A percentile compares a stretch with the other conserved stretches of the same genome.
Evolutionary conservation across 148 eudicot species (phyloP).

Genomic region (Fallopia convolvulus): DNA sequence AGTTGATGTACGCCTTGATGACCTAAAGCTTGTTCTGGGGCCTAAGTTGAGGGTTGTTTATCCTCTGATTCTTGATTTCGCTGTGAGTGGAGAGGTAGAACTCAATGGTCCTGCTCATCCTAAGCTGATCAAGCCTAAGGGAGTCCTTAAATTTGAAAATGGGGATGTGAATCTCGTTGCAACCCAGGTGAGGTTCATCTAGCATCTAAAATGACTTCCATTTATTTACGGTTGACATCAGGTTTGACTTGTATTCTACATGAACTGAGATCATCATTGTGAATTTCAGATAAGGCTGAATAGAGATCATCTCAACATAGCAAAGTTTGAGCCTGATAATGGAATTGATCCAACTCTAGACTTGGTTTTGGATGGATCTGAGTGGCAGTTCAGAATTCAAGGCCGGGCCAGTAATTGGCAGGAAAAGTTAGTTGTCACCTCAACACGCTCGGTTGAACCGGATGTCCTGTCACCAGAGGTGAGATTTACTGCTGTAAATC

Average conservation of each 20-base stretch:
- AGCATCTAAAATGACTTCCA: not conserved
- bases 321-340: slow-evolving; percentile 96
- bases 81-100: slow-evolving; percentile 96
- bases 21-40: slow-evolving; percentile 86
- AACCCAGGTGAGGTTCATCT: slow-evolving; percentile 62
- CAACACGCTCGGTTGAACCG: slow-evolving; percentile 94
- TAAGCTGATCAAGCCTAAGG: slow-evolving; percentile 85
- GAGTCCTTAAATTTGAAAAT: slow-evolving; percentile 82
- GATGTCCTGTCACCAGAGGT: slow-evolving; percentile 99
- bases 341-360: slow-evolving; percentile 93
- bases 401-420: slow-evolving; percentile 99
- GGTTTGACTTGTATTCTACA: not conserved
- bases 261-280: slow-evolving; percentile 4
- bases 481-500: slow-evolving; percentile 12
- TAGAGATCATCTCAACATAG: slow-evolving; percentile 88
- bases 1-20: slow-evolving; percentile 68
- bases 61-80: slow-evolving; percentile 94
- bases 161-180: slow-evolving; percentile 99
- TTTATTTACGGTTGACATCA: not conserved
- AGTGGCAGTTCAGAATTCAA: slow-evolving; percentile 99
- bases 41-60: slow-evolving; percentile 85
- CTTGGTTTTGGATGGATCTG: slow-evolving; percentile 95
- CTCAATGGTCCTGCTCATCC: slow-evolving; percentile 94
- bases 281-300: slow-evolving; percentile 78
- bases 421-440: slow-evolving; percentile 92